phyloP scores from a whole-genome alignment of 176 grass and related monocot species.

The Musa schizocarpa region DNA sequence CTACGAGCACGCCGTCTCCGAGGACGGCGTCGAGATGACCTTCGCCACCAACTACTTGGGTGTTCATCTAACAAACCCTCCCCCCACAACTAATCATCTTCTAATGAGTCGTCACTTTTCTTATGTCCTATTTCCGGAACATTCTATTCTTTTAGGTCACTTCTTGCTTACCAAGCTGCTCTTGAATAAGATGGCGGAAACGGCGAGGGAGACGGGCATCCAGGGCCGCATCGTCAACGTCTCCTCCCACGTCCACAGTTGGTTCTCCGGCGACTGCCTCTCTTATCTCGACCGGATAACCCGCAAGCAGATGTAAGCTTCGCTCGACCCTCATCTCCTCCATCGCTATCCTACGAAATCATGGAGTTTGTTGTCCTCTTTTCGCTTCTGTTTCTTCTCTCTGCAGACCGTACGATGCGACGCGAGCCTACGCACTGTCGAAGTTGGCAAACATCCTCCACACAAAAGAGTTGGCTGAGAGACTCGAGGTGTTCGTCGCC shows the following conservation, averaged over 20 bases:
- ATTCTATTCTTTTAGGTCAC: constrained; percentile 32
- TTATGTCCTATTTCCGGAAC: too few species aligned
- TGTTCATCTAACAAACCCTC: constrained; percentile 8
- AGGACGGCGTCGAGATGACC: constrained; percentile 96
- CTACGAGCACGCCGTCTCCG: constrained; percentile 72
- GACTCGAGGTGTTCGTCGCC: constrained; percentile 30
- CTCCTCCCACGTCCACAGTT: constrained; percentile 80
- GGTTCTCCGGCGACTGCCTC: constrained; percentile 89
- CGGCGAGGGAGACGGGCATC: constrained; percentile 16
- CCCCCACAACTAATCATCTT: too few species aligned
- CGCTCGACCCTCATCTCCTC: not conserved
- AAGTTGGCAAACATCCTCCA: constrained; percentile 86
- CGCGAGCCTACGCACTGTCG: constrained; percentile 80
- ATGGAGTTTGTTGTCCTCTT: not conserved
- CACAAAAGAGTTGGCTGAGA: constrained; percentile 53
- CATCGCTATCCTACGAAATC: not conserved
- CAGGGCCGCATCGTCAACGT: constrained; percentile 15
- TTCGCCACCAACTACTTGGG: constrained; percentile 97
- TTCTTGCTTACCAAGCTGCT: constrained; percentile 84
- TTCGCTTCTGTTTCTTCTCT: not conserved
- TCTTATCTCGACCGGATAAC: constrained; percentile 68
- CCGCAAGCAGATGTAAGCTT: constrained; percentile 54
- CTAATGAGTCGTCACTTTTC: not conserved
- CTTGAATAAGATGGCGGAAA: constrained; percentile 17
- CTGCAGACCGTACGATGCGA: constrained; percentile 68